A percentile compares a stretch with the other conserved stretches of the same genome.
These are phyloP conservation scores for Paramecium caudatum DNA, from an alignment of 73 alveolate species.

Conservation along the genomic window DNA sequence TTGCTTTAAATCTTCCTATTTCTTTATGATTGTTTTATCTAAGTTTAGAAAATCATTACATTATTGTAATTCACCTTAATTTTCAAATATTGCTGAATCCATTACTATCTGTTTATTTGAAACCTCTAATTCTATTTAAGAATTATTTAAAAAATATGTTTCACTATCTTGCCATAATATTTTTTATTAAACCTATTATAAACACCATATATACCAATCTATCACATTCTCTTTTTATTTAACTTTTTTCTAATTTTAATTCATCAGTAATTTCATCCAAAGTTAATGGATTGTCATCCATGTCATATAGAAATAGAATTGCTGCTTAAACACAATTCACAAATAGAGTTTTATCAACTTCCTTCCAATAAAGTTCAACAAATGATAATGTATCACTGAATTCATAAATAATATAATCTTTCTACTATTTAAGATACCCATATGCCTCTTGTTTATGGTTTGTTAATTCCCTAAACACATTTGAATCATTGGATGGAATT, in stretches of 20 bases:
- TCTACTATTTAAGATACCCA: background rate
- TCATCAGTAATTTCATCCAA: background rate
- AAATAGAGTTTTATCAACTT: background rate
- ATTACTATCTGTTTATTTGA: background rate
- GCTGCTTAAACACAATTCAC: constrained; percentile 29
- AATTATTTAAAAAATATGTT: background rate
- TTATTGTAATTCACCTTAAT: background rate
- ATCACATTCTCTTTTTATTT: background rate
- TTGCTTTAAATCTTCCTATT: too few species aligned
- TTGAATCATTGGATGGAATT: background rate
- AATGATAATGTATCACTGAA: constrained; percentile 9
- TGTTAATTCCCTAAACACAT: background rate
- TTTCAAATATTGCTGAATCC: background rate
- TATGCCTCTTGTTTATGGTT: background rate
- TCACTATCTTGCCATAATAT: background rate
- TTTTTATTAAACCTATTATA: background rate
- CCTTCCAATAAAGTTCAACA: background rate
- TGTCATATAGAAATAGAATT: background rate
- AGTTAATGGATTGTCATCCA: background rate
- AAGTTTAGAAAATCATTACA: too few species aligned
- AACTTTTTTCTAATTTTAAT: background rate
- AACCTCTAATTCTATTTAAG: background rate
- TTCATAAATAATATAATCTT: background rate
- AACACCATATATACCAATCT: background rate
- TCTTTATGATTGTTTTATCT: too few species aligned